Evolutionary conservation across 441 rosid species (phyloP).

Genomic region (Oxalis stricta): DNA sequence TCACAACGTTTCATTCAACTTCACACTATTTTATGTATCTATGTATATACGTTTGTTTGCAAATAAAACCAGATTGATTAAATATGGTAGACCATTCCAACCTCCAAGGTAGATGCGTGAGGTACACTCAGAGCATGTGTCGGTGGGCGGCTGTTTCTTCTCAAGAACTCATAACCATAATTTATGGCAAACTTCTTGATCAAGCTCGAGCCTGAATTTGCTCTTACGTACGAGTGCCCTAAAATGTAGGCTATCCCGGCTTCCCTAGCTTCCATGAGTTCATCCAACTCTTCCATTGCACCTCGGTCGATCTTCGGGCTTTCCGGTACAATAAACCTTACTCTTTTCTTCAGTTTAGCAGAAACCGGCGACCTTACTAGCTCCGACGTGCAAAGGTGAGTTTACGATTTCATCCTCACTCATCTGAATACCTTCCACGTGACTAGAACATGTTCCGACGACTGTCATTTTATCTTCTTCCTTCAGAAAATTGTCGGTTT

Average conservation of each 20-base stretch:
- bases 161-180: conserved; percentile 71
- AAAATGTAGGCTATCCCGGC: conserved; percentile 77
- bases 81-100: conserved; percentile 71
- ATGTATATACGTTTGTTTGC: too few relatives aligned
- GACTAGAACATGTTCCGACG: conserved; percentile 54
- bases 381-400: conserved; percentile 24
- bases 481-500: conserved; percentile 15
- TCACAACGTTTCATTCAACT: too few relatives aligned
- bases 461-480: conserved; percentile 45
- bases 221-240: conserved; percentile 71
- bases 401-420: conserved; percentile 30
- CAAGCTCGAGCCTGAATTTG: conserved; percentile 66
- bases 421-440: conserved; percentile 33
- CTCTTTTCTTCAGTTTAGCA: conserved; percentile 39
- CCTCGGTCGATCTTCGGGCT: conserved; percentile 33
- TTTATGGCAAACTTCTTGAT: conserved; percentile 53
- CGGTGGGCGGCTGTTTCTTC: conserved; percentile 69
- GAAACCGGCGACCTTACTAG: conserved; percentile 17
- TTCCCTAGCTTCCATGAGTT: conserved; percentile 74
- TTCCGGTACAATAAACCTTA: conserved; percentile 61
- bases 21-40: too few relatives aligned
- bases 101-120: conserved; percentile 73
- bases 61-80: too few relatives aligned
- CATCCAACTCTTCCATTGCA: conserved; percentile 46
- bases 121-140: conserved; percentile 53